phyloP scores from a whole-genome alignment of 2,329 filamentous ascomycete genomes.

The Penicillium sp. region DNA sequence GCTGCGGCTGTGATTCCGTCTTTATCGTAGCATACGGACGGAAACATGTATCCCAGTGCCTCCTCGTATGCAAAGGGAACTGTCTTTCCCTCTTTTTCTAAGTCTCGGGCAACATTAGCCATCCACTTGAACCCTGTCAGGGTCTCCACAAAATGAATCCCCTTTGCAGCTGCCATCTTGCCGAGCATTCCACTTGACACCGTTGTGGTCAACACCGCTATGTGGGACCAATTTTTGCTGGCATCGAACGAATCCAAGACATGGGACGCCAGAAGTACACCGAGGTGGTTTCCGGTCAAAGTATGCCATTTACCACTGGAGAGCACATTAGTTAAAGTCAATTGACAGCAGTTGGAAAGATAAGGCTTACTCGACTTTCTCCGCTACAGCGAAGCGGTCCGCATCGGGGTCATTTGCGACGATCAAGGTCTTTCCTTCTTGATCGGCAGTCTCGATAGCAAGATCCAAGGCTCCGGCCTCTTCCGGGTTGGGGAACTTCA shows the following conservation, averaged over 20 bases:
- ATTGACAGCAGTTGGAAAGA: background rate
- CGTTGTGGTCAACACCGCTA: constrained; percentile 60
- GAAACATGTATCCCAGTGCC: constrained; percentile 66
- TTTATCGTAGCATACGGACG: constrained; percentile 61
- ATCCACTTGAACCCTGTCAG: constrained; percentile 69
- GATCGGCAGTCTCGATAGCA: constrained; percentile 55
- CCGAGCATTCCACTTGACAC: constrained; percentile 63
- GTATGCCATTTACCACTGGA: constrained; percentile 54
- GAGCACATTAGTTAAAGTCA: constrained; percentile 1
- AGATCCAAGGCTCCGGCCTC: constrained; percentile 61
- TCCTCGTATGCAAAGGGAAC: constrained; percentile 62
- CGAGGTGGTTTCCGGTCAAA: constrained; percentile 64
- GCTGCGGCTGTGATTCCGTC: constrained; percentile 61
- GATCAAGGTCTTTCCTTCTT: constrained; percentile 49
- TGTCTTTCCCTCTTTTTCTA: constrained; percentile 49
- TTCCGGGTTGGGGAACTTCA: constrained; percentile 64
- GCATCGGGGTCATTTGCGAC: constrained; percentile 65
- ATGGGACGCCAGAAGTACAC: constrained; percentile 58
- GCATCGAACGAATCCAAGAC: constrained; percentile 48
- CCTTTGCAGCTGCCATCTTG: constrained; percentile 53
- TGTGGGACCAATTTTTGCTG: constrained; percentile 33
- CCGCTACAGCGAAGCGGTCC: constrained; percentile 60
- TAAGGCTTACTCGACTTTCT: constrained; percentile 48
- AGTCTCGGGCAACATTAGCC: constrained; percentile 57
- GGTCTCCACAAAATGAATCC: constrained; percentile 59